Percentiles rank a stretch among this genome's conserved stretches.
Conservation (phyloP, 1,284 basidiomycete species). For the Leccinum angustisporum region DNA sequence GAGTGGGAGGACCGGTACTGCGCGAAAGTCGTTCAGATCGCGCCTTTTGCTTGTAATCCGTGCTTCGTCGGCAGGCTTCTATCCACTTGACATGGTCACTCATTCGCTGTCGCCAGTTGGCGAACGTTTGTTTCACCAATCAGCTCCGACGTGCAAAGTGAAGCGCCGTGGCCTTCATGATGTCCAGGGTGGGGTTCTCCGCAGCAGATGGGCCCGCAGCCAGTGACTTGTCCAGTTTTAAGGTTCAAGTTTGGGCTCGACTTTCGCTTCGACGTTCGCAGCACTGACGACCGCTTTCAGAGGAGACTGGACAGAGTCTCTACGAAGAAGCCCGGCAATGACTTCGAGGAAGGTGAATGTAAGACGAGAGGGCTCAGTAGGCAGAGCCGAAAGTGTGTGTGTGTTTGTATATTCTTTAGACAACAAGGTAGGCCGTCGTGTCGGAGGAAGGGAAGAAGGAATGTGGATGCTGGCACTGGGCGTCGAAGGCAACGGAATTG, state of each 20-base stretch:
- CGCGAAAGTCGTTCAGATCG: slow-evolving; percentile 40
- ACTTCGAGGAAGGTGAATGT: slow-evolving; percentile 35
- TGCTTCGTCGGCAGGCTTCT: slow-evolving; percentile 58
- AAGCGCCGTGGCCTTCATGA: slow-evolving; percentile 36
- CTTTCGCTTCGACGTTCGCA: slow-evolving; percentile 10
- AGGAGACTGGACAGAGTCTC: slow-evolving; percentile 30
- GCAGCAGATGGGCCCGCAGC: not conserved
- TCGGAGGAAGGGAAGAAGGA: slow-evolving; percentile 13
- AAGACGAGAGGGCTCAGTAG: slow-evolving; percentile 48
- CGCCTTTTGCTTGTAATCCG: slow-evolving; percentile 56
- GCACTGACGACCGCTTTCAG: slow-evolving; percentile 22
- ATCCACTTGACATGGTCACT: slow-evolving; percentile 50
- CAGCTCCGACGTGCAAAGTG: slow-evolving; percentile 38
- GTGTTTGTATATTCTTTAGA: slow-evolving; percentile 37
- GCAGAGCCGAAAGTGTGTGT: slow-evolving; percentile 25
- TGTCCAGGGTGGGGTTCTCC: slow-evolving; percentile 21
- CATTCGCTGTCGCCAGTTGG: slow-evolving; percentile 39
- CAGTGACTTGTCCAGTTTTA: slow-evolving; percentile 11
- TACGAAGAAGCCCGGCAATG: slow-evolving; percentile 17
- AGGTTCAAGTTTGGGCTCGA: not conserved
- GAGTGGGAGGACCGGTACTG: slow-evolving; percentile 16
- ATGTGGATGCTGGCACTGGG: slow-evolving; percentile 27
- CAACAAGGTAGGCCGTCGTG: slow-evolving; percentile 25
- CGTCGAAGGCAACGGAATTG: slow-evolving; percentile 34
- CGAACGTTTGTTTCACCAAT: slow-evolving; percentile 34